phyloP scores from a whole-genome alignment of 2,329 filamentous ascomycete species.

The Colletotrichum acutatum region DNA sequence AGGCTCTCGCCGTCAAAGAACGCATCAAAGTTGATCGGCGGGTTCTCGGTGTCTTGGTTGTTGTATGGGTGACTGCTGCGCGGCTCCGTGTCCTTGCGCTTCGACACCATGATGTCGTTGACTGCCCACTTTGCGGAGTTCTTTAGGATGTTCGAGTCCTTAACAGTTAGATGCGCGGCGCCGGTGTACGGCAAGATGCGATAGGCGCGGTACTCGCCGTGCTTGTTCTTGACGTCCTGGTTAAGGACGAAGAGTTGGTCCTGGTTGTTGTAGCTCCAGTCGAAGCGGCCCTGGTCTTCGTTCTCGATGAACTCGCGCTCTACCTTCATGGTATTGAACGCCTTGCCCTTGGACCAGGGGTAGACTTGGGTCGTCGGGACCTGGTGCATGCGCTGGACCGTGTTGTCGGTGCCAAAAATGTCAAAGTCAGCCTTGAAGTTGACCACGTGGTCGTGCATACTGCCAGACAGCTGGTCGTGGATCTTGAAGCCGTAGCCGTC shows the following conservation, averaged over 20 bases:
- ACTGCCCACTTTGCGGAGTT: constrained; percentile 60
- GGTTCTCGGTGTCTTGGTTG: constrained; percentile 55
- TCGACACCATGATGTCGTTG: constrained; percentile 61
- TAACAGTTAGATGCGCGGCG: constrained; percentile 57
- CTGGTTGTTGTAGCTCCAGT: constrained; percentile 59
- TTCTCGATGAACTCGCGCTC: constrained; percentile 52
- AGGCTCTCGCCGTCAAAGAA: constrained; percentile 56
- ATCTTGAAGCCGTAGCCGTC: constrained; percentile 61
- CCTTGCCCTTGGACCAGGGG: constrained; percentile 59
- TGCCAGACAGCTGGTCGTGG: constrained; percentile 57
- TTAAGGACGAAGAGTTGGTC: constrained; percentile 64
- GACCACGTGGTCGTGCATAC: constrained; percentile 66
- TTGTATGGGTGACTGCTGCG: constrained; percentile 57
- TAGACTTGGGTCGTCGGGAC: constrained; percentile 49
- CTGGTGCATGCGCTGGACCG: constrained; percentile 49
- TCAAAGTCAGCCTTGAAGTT: constrained; percentile 67
- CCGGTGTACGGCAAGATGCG: constrained; percentile 54
- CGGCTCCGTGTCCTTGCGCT: constrained; percentile 64
- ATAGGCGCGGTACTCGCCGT: constrained; percentile 64
- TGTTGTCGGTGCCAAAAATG: constrained; percentile 59
- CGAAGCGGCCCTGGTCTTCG: constrained; percentile 56
- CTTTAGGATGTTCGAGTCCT: constrained; percentile 57
- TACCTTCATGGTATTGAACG: constrained; percentile 64
- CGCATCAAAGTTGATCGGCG: constrained; percentile 60
- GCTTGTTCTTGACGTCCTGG: constrained; percentile 57